Evolutionary conservation across 352 stramenopile species (phyloP).

Genomic region (Phytophthora sp.): DNA sequence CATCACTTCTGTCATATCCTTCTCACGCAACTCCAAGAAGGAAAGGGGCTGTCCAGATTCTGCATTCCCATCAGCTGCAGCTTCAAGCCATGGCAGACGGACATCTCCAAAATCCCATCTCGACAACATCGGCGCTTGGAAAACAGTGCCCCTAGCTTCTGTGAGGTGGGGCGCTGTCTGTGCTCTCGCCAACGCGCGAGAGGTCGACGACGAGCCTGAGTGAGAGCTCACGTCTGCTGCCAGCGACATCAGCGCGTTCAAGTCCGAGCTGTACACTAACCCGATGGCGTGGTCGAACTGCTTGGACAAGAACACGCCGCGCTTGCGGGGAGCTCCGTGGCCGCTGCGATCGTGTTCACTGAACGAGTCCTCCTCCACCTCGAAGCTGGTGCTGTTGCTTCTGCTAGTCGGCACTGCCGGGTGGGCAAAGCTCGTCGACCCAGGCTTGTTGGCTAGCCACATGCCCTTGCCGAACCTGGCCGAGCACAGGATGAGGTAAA

Average conservation of each 20-base stretch:
- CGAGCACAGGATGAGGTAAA: conserved; percentile 81
- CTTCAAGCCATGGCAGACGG: conserved; percentile 59
- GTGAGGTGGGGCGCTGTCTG: conserved; percentile 27
- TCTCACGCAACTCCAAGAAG: conserved; percentile 56
- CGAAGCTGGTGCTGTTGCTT: conserved; percentile 17
- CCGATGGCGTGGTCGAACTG: conserved; percentile 71
- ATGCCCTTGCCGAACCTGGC: conserved; percentile 84
- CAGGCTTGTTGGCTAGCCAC: conserved; percentile 65
- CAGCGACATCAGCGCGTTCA: conserved; percentile 51
- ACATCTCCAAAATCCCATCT: conserved; percentile 37
- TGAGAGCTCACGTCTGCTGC: conserved; percentile 5
- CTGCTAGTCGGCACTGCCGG: conserved; percentile 19
- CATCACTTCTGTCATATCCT: conserved; percentile 59
- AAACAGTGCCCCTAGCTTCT: conserved; percentile 28
- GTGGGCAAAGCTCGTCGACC: conserved; percentile 19
- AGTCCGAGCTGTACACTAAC: conserved; percentile 72
- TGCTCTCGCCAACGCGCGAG: conserved; percentile 17
- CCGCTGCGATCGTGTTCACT: conserved; percentile 18
- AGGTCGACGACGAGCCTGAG: conserved; percentile 2
- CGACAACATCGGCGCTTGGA: conserved; percentile 51
- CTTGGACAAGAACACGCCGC: conserved; percentile 68
- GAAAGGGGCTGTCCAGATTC: conserved; percentile 14
- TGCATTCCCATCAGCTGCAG: conserved; percentile 14
- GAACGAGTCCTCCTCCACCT: conserved; percentile 21
- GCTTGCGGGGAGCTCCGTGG: conserved; percentile 8